phyloP scores from a whole-genome alignment of 2,329 filamentous ascomycete genomes.

The Emydomyces testavorans region DNA sequence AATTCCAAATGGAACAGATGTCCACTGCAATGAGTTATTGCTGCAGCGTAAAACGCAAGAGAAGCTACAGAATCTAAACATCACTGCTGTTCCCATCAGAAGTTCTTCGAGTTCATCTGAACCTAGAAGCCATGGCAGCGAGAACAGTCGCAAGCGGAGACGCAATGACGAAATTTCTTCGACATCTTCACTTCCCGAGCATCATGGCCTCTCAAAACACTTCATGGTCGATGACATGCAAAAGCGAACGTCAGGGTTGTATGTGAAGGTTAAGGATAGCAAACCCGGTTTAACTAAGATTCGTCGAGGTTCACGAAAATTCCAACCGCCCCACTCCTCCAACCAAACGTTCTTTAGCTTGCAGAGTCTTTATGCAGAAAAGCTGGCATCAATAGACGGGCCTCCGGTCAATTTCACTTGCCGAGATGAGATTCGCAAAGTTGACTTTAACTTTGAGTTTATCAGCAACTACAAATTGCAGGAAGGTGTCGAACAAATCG shows the following conservation, averaged over 20 bases:
- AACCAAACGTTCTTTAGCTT: background rate
- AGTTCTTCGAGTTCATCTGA: background rate
- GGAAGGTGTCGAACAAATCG: conserved; percentile 23
- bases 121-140: background rate
- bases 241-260: background rate
- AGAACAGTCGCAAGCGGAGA: background rate
- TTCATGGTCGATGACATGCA: background rate
- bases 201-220: background rate
- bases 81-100: background rate
- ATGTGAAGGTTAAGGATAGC: background rate
- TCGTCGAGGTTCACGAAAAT: background rate
- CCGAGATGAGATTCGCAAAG: conserved; percentile 15
- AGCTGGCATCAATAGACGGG: conserved; percentile 22
- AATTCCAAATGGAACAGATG: no score
- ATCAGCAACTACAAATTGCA: conserved; percentile 28
- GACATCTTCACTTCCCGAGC: background rate
- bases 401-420: conserved; percentile 22
- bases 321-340: background rate
- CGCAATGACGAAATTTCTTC: background rate
- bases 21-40: no score
- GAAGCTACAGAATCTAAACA: background rate
- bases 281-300: background rate
- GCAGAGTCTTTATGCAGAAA: conserved; percentile 17
- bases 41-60: background rate
- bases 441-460: conserved; percentile 31